phyloP scores from a whole-genome alignment of 148 eudicot genomes.

The Vaccinium myrtillus region DNA sequence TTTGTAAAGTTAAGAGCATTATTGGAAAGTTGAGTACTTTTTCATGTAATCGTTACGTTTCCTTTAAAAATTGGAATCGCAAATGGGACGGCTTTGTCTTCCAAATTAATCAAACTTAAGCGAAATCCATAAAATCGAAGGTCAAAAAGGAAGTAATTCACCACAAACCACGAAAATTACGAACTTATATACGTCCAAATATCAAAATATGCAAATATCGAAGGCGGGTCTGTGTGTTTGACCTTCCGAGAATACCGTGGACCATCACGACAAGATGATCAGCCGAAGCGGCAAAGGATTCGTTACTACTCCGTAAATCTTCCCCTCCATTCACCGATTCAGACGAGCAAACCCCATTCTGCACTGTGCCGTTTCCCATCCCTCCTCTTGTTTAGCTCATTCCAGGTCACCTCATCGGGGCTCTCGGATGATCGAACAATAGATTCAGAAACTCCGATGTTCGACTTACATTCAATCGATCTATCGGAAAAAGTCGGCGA shows the following conservation, averaged over 20 bases:
- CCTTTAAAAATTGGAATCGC: too few relatives aligned
- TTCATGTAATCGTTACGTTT: too few relatives aligned
- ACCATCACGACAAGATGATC: slow-evolving; percentile 13
- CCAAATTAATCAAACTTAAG: not conserved
- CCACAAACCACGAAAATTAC: not conserved
- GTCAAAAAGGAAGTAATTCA: not conserved
- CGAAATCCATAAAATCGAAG: not conserved
- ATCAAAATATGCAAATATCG: not conserved
- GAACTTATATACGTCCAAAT: not conserved
- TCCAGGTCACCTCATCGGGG: not conserved
- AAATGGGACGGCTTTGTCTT: not conserved
- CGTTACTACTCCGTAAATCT: not conserved
- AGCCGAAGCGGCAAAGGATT: not conserved
- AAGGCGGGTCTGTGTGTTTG: not conserved
- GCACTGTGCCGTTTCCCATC: not conserved
- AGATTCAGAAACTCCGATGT: not conserved
- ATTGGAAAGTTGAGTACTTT: too few relatives aligned
- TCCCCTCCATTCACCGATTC: not conserved
- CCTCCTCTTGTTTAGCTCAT: not conserved
- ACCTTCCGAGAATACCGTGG: slow-evolving; percentile 11
- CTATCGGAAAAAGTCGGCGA: not conserved
- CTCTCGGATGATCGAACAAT: not conserved
- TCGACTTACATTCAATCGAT: not conserved
- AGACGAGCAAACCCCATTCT: not conserved
- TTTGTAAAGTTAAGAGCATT: too few relatives aligned